phyloP scores from a whole-genome alignment of 1,139 yeast species.

The Blastobotrys persicus region DNA sequence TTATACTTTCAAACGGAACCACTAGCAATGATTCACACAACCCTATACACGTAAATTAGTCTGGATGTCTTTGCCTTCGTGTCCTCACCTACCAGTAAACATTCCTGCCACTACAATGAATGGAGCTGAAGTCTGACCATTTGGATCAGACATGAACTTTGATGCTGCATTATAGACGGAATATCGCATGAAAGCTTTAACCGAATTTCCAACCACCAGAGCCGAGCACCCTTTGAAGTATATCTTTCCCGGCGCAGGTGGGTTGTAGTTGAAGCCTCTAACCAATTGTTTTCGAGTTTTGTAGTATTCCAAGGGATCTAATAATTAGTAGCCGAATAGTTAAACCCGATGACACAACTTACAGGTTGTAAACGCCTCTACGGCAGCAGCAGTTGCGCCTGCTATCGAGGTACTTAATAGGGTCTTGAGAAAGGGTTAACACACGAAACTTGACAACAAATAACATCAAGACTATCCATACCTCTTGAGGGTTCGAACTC shows the following conservation, averaged over 20 bases:
- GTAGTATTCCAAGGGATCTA: constrained; percentile 74
- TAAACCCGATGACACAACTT: constrained; percentile 16
- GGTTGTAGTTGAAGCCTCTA: constrained; percentile 41
- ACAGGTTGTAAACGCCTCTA: constrained; percentile 65
- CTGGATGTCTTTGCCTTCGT: no score
- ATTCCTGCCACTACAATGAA: constrained; percentile 67
- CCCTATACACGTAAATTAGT: neutral
- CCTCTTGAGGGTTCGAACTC: neutral
- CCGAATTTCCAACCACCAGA: constrained; percentile 67
- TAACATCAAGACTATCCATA: neutral
- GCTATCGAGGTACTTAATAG: constrained; percentile 62
- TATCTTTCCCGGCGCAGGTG: constrained; percentile 45
- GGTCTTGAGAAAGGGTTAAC: constrained; percentile 21
- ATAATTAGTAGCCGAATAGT: constrained; percentile 3
- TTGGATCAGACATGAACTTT: constrained; percentile 58
- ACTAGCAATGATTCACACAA: constrained; percentile 67
- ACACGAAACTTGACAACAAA: no score
- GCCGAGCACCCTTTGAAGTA: constrained; percentile 78
- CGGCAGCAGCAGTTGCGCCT: constrained; percentile 72
- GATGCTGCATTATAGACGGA: constrained; percentile 74
- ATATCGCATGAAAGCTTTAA: constrained; percentile 72
- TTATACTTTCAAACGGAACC: constrained; percentile 86
- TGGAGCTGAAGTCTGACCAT: constrained; percentile 36
- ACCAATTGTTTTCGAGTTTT: constrained; percentile 72
- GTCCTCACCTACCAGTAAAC: constrained; percentile 51